phyloP scores from a whole-genome alignment of 129 eudicot genomes.

The Lonicera japonica region DNA sequence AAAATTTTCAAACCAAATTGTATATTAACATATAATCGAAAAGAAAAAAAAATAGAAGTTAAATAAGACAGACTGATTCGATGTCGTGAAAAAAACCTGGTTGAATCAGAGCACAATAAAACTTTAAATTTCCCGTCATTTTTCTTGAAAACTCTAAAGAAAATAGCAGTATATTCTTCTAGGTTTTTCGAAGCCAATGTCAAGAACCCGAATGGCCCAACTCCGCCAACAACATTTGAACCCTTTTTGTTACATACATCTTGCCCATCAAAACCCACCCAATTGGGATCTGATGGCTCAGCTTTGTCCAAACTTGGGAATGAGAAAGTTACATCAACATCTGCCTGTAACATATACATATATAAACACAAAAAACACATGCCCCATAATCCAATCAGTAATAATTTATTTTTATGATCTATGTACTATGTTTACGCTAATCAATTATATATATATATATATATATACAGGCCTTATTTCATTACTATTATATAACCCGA shows the following conservation, averaged over 20 bases:
- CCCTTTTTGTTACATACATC: constrained; percentile 36
- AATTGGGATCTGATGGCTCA: constrained; percentile 51
- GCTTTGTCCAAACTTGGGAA: constrained; percentile 55
- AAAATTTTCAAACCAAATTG: not conserved
- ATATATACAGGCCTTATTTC: too few relatives aligned
- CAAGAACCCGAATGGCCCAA: constrained; percentile 38
- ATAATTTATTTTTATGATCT: too few relatives aligned
- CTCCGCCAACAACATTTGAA: constrained; percentile 32
- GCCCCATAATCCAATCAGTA: too few relatives aligned
- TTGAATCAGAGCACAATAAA: constrained; percentile 39
- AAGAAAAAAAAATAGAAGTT: not conserved
- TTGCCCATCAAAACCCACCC: constrained; percentile 39
- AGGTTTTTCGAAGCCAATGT: constrained; percentile 31
- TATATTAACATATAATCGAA: not conserved
- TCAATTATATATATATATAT: too few relatives aligned
- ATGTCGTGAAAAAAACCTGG: constrained; percentile 17
- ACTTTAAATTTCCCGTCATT: constrained; percentile 12
- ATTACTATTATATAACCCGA: too few relatives aligned
- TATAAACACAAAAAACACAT: too few relatives aligned
- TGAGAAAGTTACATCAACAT: constrained; percentile 57
- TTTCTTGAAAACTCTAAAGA: constrained; percentile 31
- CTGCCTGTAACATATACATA: constrained; percentile 43
- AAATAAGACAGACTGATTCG: too few relatives aligned
- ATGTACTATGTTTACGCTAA: too few relatives aligned
- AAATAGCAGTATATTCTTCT: constrained; percentile 35